Evolutionary conservation across 176 grass and related monocot genomes (phyloP).

Genomic region (Eragrostis nindensis): DNA sequence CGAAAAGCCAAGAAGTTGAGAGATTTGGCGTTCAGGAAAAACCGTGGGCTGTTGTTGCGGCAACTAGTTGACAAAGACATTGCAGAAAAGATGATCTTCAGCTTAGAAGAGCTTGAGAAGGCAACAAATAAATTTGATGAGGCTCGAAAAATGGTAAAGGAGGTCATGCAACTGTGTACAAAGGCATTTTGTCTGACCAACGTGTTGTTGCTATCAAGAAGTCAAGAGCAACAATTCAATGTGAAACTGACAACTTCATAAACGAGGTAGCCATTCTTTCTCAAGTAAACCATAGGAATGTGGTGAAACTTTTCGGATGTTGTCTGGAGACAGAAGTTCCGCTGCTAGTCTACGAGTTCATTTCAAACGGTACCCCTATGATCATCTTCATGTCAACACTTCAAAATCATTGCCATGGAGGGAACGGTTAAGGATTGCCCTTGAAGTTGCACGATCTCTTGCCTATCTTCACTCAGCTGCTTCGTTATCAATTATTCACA

Average conservation of each 20-base stretch:
- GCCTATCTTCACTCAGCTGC: conserved; percentile 54
- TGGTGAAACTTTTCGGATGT: conserved; percentile 30
- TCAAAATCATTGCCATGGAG: conserved; percentile 25
- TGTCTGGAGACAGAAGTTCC: conserved; percentile 30
- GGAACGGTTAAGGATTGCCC: conserved; percentile 27
- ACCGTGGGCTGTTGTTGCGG: conserved; percentile 35
- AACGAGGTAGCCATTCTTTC: conserved; percentile 27
- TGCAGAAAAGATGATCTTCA: conserved; percentile 36
- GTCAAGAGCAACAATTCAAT: background rate
- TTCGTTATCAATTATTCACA: conserved; percentile 49
- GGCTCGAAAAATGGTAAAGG: conserved; percentile 5
- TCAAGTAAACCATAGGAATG: conserved; percentile 35
- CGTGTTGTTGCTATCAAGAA: conserved; percentile 30
- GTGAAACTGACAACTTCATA: conserved; percentile 23
- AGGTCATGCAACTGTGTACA: conserved; percentile 21
- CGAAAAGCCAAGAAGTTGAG: conserved; percentile 4
- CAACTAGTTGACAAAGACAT: conserved; percentile 43
- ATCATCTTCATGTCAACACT: conserved; percentile 15
- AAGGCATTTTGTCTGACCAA: conserved; percentile 32
- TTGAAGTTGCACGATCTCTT: conserved; percentile 31
- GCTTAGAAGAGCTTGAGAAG: conserved; percentile 30
- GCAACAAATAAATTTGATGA: conserved; percentile 13
- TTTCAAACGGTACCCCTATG: conserved; percentile 32
- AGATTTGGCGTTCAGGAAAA: conserved; percentile 29
- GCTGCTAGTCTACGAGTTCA: conserved; percentile 26